These are phyloP conservation scores for Acanthamoeba castellanii DNA, from an alignment of 208 protist species.

Conservation along the genomic window DNA sequence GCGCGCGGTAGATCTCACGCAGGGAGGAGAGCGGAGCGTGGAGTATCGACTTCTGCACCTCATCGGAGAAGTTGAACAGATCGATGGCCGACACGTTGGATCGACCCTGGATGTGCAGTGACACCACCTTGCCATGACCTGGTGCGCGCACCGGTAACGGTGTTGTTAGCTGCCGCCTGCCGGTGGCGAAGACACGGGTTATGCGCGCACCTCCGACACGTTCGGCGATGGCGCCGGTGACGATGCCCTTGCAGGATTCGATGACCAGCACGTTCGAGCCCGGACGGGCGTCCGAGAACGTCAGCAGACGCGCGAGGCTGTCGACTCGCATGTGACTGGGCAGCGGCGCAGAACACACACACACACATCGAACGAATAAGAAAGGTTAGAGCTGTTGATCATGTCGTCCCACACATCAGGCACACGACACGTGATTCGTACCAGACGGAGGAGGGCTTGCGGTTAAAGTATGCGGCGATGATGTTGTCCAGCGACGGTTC, in stretches of 20 bases:
- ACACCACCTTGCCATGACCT: conserved; percentile 22
- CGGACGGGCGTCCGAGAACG: conserved; percentile 39
- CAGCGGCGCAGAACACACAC: background rate
- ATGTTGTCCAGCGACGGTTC: conserved; percentile 74
- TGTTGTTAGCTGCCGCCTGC: conserved; percentile 26
- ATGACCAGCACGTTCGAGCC: conserved; percentile 70
- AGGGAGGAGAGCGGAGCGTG: background rate
- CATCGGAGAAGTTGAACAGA: background rate
- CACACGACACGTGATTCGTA: too few relatives aligned
- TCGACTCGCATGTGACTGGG: conserved; percentile 61
- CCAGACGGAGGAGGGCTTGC: conserved; percentile 75
- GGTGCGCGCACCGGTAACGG: conserved; percentile 50
- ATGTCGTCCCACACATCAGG: too few relatives aligned
- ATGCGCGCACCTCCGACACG: conserved; percentile 69
- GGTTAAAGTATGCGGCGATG: conserved; percentile 66
- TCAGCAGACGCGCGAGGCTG: conserved; percentile 69
- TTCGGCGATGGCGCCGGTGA: conserved; percentile 80
- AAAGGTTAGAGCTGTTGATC: too few relatives aligned
- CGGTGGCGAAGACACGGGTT: background rate
- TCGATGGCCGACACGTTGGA: background rate
- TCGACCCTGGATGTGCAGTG: background rate
- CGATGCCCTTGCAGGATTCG: conserved; percentile 77
- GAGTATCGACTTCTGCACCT: background rate
- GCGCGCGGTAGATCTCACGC: background rate
- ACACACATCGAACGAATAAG: too few relatives aligned